A percentile compares a stretch with the other conserved stretches of the same genome.
Conservation (phyloP, 1,284 basidiomycete species). For the Puccinia polysora region DNA sequence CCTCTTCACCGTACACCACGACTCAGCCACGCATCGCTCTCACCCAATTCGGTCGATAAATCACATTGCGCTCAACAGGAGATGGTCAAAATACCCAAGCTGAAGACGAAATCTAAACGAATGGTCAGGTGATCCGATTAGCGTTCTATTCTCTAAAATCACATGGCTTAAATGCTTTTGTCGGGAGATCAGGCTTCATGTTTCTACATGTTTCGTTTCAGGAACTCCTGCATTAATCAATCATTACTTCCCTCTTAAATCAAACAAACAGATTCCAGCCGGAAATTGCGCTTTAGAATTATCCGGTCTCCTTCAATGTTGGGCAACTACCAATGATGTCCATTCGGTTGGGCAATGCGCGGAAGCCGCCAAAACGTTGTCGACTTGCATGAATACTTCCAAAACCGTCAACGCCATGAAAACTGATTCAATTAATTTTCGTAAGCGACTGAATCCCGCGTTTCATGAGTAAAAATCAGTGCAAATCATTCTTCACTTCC, state of each 20-base stretch:
- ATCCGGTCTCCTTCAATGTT: constrained; percentile 25
- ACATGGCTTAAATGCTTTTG: no score
- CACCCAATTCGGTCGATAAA: no score
- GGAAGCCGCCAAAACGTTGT: constrained; percentile 22
- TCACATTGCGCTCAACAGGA: no score
- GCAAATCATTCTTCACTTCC: no score
- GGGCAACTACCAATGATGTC: constrained; percentile 34
- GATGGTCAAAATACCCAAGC: constrained; percentile 41
- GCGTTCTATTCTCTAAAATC: no score
- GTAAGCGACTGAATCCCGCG: no score
- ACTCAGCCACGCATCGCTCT: no score
- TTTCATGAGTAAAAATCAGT: no score
- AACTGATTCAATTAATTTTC: constrained; percentile 37
- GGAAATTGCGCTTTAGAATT: constrained; percentile 34
- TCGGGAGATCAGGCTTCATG: no score
- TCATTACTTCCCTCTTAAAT: neutral
- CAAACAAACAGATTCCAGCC: neutral
- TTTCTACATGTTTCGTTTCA: neutral
- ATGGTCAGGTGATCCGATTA: constrained; percentile 12
- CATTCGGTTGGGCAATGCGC: constrained; percentile 30
- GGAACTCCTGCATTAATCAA: neutral
- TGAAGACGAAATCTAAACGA: constrained; percentile 28
- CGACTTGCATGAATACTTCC: constrained; percentile 24
- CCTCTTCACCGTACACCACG: no score
- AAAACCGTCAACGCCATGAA: constrained; percentile 17